Evolutionary conservation across 2,329 filamentous ascomycete genomes (phyloP).

Genomic region (Sporothrix pallida): DNA sequence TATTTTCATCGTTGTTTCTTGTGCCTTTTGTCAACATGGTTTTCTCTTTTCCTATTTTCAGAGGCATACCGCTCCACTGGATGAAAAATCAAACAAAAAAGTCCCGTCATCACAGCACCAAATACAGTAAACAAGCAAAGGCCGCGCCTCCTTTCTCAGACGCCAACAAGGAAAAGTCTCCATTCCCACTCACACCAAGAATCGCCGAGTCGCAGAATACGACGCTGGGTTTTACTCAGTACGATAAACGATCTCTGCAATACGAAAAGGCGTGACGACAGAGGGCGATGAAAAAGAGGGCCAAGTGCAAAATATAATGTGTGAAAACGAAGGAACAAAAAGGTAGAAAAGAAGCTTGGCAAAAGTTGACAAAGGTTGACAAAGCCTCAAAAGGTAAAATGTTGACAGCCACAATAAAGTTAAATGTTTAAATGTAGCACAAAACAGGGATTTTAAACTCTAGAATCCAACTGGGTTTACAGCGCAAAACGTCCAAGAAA

Average conservation of each 20-base stretch:
- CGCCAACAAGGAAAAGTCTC: background rate
- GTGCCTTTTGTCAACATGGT: too few relatives aligned
- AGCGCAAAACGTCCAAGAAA: background rate
- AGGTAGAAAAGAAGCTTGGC: too few relatives aligned
- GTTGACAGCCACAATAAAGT: background rate
- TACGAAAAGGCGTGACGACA: background rate
- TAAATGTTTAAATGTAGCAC: background rate
- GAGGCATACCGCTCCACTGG: background rate
- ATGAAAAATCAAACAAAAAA: background rate
- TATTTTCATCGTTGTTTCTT: background rate
- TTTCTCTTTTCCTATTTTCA: background rate
- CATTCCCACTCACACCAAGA: background rate
- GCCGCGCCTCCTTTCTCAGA: slow-evolving; percentile 1
- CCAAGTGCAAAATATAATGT: slow-evolving; percentile 26
- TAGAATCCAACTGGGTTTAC: too few relatives aligned
- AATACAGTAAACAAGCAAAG: background rate
- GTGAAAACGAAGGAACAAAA: too few relatives aligned
- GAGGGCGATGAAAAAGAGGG: background rate
- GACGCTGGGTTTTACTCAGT: too few relatives aligned
- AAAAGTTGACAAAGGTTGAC: background rate
- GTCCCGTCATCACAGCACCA: background rate
- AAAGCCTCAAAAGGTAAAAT: background rate
- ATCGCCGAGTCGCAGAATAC: background rate
- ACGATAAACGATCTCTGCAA: too few relatives aligned
- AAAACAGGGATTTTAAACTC: background rate